Percentiles rank a stretch among this genome's conserved stretches.
Evolutionary conservation across 2,329 filamentous ascomycete genomes (phyloP).

Genomic region (Aaosphaeria pasadenensis): DNA sequence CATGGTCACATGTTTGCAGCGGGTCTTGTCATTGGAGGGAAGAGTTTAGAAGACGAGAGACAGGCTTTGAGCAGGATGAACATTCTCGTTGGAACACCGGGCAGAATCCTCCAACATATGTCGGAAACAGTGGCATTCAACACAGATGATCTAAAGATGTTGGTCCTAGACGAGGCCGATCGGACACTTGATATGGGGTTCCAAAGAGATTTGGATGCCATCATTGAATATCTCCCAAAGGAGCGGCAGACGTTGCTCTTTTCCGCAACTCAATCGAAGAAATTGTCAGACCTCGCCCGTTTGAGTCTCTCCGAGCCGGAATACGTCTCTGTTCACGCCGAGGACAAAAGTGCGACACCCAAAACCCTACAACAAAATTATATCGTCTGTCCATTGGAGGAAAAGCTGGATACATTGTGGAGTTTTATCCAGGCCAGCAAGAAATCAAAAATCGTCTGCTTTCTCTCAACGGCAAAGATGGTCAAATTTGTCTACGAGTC

Average conservation of each 20-base stretch:
- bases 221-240: slow-evolving; percentile 85
- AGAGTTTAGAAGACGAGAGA: slow-evolving; percentile 82
- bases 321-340: slow-evolving; percentile 91
- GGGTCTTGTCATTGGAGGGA: slow-evolving; percentile 89
- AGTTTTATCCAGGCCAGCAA: slow-evolving; percentile 89
- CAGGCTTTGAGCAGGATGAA: slow-evolving; percentile 89
- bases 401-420: slow-evolving; percentile 90
- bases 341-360: slow-evolving; percentile 76
- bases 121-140: slow-evolving; percentile 91
- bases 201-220: slow-evolving; percentile 82
- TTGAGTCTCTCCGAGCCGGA: slow-evolving; percentile 87
- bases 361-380: slow-evolving; percentile 87
- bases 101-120: slow-evolving; percentile 91
- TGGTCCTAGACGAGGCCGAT: slow-evolving; percentile 94
- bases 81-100: slow-evolving; percentile 92
- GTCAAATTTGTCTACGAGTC: slow-evolving; percentile 94
- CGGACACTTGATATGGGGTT: slow-evolving; percentile 98
- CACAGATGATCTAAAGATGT: slow-evolving; percentile 84
- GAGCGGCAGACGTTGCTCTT: slow-evolving; percentile 89
- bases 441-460: slow-evolving; percentile 93
- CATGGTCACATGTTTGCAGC: slow-evolving; percentile 85
- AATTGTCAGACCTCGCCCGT: slow-evolving; percentile 85
- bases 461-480: slow-evolving; percentile 92
- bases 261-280: slow-evolving; percentile 93
- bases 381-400: slow-evolving; percentile 75